These are phyloP conservation scores for Pseudogymnoascus destructans DNA, from an alignment of 2,329 filamentous ascomycete species.

Conservation along the genomic window DNA sequence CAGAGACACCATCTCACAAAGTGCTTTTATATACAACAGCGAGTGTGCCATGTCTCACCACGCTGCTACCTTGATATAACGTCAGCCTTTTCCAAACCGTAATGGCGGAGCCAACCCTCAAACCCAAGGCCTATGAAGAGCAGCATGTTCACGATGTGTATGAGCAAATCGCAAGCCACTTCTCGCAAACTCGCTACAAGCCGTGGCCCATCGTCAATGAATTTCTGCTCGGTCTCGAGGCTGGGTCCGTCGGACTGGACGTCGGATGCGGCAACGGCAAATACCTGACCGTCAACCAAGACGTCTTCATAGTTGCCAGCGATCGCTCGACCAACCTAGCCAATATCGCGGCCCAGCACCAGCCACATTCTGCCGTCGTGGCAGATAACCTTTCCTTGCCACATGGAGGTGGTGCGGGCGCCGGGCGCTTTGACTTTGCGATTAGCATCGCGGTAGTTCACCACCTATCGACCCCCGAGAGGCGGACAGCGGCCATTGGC, in stretches of 20 bases:
- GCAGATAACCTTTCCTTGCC: slow-evolving; percentile 78
- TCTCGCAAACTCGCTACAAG: slow-evolving; percentile 66
- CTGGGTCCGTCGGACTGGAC: slow-evolving; percentile 73
- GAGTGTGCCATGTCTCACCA: slow-evolving; percentile 1
- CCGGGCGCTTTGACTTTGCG: slow-evolving; percentile 61
- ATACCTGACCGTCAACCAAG: slow-evolving; percentile 68
- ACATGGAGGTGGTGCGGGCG: slow-evolving; percentile 33
- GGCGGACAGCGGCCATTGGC: slow-evolving; percentile 60
- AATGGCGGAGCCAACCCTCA: slow-evolving; percentile 23
- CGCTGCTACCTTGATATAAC: neutral
- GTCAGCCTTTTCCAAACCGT: neutral
- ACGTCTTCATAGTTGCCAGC: slow-evolving; percentile 69
- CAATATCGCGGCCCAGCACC: slow-evolving; percentile 33
- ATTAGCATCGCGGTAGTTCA: slow-evolving; percentile 92
- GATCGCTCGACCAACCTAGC: slow-evolving; percentile 58
- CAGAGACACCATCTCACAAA: slow-evolving; percentile 1
- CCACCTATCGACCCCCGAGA: slow-evolving; percentile 67
- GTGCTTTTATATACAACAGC: neutral
- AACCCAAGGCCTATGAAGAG: slow-evolving; percentile 55
- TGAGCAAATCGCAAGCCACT: slow-evolving; percentile 72
- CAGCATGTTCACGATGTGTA: slow-evolving; percentile 87
- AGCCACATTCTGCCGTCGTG: slow-evolving; percentile 55
- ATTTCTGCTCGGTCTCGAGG: slow-evolving; percentile 53
- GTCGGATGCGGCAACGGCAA: slow-evolving; percentile 96
- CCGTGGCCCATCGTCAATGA: slow-evolving; percentile 85